phyloP scores from a whole-genome alignment of 495 filamentous ascomycete species.

The Tuber borchii region DNA sequence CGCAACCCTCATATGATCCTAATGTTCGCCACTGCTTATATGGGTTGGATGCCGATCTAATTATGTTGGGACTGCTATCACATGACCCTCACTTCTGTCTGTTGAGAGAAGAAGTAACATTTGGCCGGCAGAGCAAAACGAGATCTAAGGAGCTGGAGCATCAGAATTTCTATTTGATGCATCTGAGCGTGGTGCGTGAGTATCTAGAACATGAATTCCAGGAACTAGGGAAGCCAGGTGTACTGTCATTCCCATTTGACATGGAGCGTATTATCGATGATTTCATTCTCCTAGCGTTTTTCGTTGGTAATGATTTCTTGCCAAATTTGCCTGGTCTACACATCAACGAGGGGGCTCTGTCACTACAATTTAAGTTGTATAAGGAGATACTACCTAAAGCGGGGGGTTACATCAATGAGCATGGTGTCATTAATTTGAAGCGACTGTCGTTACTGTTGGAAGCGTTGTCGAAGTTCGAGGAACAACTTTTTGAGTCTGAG shows the following conservation, averaged over 20 bases:
- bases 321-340: constrained; percentile 93
- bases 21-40: constrained; percentile 97
- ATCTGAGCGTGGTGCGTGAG: constrained; percentile 93
- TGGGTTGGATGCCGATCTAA: constrained; percentile 93
- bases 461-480: constrained; percentile 76
- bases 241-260: constrained; percentile 72
- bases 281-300: constrained; percentile 99
- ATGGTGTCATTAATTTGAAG: constrained; percentile 78
- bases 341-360: constrained; percentile 95
- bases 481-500: constrained; percentile 84
- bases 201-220: constrained; percentile 97
- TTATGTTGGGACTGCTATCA: constrained; percentile 94
- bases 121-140: constrained; percentile 74
- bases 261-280: constrained; percentile 97
- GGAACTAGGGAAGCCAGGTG: constrained; percentile 72
- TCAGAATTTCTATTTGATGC: constrained; percentile 97
- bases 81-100: constrained; percentile 98
- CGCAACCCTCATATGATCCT: constrained; percentile 86
- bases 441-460: constrained; percentile 72
- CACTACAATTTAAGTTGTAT: constrained; percentile 95
- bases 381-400: constrained; percentile 80
- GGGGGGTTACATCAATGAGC: constrained; percentile 94
- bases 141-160: constrained; percentile 96
- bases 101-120: constrained; percentile 94
- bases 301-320: constrained; percentile 98